phyloP scores from a whole-genome alignment of 768 basidiomycete species.

The Lactarius indigo region DNA sequence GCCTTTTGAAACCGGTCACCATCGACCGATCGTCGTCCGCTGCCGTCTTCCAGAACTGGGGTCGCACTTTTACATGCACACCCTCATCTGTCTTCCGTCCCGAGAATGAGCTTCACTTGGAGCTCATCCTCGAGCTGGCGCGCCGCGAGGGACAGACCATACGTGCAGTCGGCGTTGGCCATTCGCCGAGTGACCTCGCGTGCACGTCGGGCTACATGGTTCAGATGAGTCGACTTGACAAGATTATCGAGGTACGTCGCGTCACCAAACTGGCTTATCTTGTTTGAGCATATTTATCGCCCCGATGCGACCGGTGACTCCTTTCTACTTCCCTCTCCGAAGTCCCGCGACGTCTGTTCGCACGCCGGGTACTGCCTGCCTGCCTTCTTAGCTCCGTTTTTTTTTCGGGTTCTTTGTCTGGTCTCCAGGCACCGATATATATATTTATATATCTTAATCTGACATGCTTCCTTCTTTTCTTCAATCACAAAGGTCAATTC shows the following conservation, averaged over 20 bases:
- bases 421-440: constrained; percentile 15
- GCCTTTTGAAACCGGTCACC: constrained; percentile 53
- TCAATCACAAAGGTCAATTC: constrained; percentile 54
- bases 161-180: constrained; percentile 85
- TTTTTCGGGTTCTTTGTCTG: constrained; percentile 1
- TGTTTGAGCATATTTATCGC: constrained; percentile 2
- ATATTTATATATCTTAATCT: constrained; percentile 17
- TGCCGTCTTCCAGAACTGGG: constrained; percentile 81
- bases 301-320: neutral
- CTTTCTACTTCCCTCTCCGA: neutral
- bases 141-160: constrained; percentile 65
- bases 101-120: constrained; percentile 61
- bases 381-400: neutral
- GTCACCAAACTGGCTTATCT: constrained; percentile 21
- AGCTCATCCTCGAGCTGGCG: constrained; percentile 76
- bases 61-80: constrained; percentile 64
- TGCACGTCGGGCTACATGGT: constrained; percentile 89
- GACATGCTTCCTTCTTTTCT: constrained; percentile 13
- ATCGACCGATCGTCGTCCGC: constrained; percentile 39
- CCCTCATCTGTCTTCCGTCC: constrained; percentile 79
- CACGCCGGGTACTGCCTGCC: constrained; percentile 6
- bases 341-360: neutral
- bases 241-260: constrained; percentile 68
- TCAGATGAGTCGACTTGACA: constrained; percentile 67
- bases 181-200: constrained; percentile 90